These are phyloP conservation scores for Arabidopsis thaliana DNA, from an alignment of 345 rosid genomes.

Conservation along the genomic window TAIR10.1 NC_003075.7:14789501-14790000, in stretches of 20 bases:
- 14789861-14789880: conserved; percentile 29
- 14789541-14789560: conserved; percentile 25
- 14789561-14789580: conserved; percentile 40
- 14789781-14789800: conserved; percentile 2
- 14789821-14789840: conserved; percentile 23
- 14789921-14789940: background rate
- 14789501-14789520: conserved; percentile 22
- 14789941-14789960: too few species aligned
- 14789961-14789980: conserved; percentile 23
- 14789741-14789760: conserved; percentile 31
- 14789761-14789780: conserved; percentile 11
- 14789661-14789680: conserved; percentile 22
- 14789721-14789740: conserved; percentile 33
- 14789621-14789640: conserved; percentile 17
- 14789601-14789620: conserved; percentile 11
- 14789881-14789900: conserved; percentile 39
- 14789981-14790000: conserved; percentile 23
- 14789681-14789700: conserved; percentile 23
- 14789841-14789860: conserved; percentile 30
- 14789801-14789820: conserved; percentile 13
- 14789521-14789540: conserved; percentile 33
- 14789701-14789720: conserved; percentile 39
- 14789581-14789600: conserved; percentile 36
- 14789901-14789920: conserved; percentile 9
- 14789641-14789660: conserved; percentile 37